phyloP scores from a whole-genome alignment of 1,284 basidiomycete genomes.

The Takashimella tepidaria region DNA sequence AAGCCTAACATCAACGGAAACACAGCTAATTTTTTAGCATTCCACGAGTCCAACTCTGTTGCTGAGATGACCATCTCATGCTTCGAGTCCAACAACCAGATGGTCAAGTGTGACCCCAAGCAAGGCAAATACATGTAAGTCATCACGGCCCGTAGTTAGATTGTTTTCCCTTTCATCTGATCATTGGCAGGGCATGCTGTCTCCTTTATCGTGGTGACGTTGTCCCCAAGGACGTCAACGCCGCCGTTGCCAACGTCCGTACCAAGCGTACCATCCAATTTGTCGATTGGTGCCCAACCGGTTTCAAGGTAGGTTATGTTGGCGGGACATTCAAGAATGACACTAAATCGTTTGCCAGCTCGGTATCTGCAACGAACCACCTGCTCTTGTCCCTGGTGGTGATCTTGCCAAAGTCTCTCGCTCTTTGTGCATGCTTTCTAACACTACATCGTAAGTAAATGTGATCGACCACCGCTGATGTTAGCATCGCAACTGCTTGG shows the following conservation, averaged over 20 bases:
- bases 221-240: constrained; percentile 90
- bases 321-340: not conserved
- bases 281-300: constrained; percentile 99
- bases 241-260: constrained; percentile 90
- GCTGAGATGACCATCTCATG: constrained; percentile 98
- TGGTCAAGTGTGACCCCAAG: constrained; percentile 95
- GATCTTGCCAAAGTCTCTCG: constrained; percentile 92
- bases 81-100: constrained; percentile 97
- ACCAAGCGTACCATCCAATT: constrained; percentile 91
- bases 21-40: constrained; percentile 55
- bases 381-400: constrained; percentile 83
- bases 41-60: constrained; percentile 96
- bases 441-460: constrained; percentile 42
- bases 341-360: constrained; percentile 51
- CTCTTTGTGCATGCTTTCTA: constrained; percentile 93
- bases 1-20: constrained; percentile 3
- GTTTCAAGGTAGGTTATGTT: constrained; percentile 69
- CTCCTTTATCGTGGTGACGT: constrained; percentile 92
- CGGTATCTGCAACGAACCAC: constrained; percentile 94
- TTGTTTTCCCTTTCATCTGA: not conserved
- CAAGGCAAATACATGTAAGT: constrained; percentile 94
- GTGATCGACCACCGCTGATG: not conserved
- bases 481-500: constrained; percentile 82
- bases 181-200: constrained; percentile 61
- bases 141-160: too few species aligned